Evolutionary conservation across 768 basidiomycete genomes (phyloP).

Genomic region (Xanthoconium purpureum): DNA sequence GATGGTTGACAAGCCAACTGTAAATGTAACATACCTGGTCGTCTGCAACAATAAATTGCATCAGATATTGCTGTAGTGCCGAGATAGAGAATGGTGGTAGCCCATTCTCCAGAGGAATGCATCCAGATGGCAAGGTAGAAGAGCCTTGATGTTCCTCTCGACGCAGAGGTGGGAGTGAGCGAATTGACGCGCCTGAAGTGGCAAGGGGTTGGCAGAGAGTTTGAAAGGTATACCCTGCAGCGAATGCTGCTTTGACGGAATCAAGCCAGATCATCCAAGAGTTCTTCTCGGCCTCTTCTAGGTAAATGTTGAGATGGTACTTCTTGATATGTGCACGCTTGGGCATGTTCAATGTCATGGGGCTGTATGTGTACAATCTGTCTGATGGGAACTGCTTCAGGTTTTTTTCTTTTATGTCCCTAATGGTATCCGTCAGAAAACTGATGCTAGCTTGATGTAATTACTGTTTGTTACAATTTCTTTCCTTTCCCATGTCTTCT

Average conservation of each 20-base stretch:
- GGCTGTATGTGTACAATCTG: neutral
- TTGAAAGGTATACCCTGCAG: neutral
- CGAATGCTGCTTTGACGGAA: neutral
- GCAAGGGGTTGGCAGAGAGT: neutral
- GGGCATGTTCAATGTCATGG: neutral
- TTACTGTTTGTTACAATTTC: too few species aligned
- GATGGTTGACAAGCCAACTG: too few species aligned
- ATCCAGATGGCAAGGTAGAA: neutral
- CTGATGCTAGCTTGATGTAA: too few species aligned
- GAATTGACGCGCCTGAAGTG: neutral
- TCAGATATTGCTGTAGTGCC: neutral
- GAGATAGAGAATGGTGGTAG: neutral
- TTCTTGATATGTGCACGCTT: neutral
- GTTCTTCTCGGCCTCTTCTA: neutral
- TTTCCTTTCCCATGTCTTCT: too few species aligned
- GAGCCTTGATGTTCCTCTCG: too few species aligned
- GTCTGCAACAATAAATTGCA: neutral
- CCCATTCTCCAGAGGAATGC: neutral
- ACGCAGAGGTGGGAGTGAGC: neutral
- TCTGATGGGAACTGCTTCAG: neutral
- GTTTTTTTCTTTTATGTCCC: neutral
- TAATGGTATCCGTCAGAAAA: too few species aligned
- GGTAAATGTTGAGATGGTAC: neutral
- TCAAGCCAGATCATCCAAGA: neutral
- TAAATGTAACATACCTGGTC: neutral